Base-by-base conservation (phyloP, 169 alveolate species). In the Cryptosporidium viatorum region DNA sequence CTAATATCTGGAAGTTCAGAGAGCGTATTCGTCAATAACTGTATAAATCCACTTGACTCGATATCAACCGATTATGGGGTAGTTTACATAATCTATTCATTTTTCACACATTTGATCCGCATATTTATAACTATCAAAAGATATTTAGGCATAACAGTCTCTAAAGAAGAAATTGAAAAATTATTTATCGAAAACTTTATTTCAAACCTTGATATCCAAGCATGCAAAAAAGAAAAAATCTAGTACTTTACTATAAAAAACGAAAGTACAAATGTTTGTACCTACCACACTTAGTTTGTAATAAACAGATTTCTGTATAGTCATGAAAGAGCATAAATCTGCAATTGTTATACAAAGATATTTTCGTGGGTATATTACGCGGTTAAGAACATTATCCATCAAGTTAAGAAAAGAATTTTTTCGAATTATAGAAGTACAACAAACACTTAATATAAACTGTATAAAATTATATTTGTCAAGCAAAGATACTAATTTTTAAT, bases 341-440 rank as follows among this genome's bases (percentile, higher is more conserved):
- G 89, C 65, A 6, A 18, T 62, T 7, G 62, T 48, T 14, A 80
- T 80, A 31, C 89, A 80, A 26, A 59, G 48, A 35, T 41, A 41
- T 41, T 80, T 39, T 80, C 59, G 89, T 39, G 89, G 89, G 5
- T 80, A 80, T 45, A 62, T 62, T 31, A n/a, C 62, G 35, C 69
- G 89, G 48, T 48, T 59, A 55, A 59, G 16, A 29, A 65, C 26
- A 23, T 12, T 62, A 35, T 80, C 89, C 10, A 26, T 80, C 35
- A 62, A 39, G 29, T 21, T 35, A 7, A 62, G 73, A 18, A 59
- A 33, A 23, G 89, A 80, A 29, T 80, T 65, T 41, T 26, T 43
- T 3, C 31, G 89, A 59, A 65, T 80, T 16, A 62, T 80, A 29
- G 69, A 43, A 18, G 5, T 80, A 35, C 89, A 80, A 41, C 89